These are phyloP conservation scores for Lecanicillium sp. DNA, from an alignment of 2,329 filamentous ascomycete species.

Conservation along the genomic window DNA sequence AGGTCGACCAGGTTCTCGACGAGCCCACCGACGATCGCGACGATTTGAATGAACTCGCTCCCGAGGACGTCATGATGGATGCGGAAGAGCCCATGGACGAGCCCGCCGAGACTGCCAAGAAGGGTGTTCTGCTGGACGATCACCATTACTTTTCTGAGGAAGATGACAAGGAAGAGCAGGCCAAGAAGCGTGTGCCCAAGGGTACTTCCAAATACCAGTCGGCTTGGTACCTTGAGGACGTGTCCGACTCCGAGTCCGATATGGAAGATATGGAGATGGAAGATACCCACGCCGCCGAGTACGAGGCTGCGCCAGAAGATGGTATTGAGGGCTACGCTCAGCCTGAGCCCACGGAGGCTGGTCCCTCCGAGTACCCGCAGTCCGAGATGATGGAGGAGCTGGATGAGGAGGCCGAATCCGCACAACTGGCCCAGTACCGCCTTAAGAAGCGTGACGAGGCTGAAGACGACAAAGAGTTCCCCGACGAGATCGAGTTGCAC, in stretches of 20 bases:
- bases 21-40: conserved; percentile 74
- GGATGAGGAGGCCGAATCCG: conserved; percentile 72
- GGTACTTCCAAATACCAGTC: conserved; percentile 93
- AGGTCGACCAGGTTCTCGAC: conserved; percentile 56
- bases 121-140: conserved; percentile 89
- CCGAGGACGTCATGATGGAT: conserved; percentile 75
- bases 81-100: conserved; percentile 47
- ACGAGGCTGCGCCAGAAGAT: conserved; percentile 68
- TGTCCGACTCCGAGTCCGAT: conserved; percentile 82
- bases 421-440: conserved; percentile 76
- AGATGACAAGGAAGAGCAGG: conserved; percentile 44
- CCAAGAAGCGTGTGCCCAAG: conserved; percentile 62
- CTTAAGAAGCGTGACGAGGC: conserved; percentile 71
- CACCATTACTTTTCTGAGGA: conserved; percentile 98
- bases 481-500: conserved; percentile 92
- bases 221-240: conserved; percentile 81
- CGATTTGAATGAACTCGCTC: conserved; percentile 74
- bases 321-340: conserved; percentile 66
- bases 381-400: conserved; percentile 87
- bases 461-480: conserved; percentile 89
- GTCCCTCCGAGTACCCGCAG: conserved; percentile 83
- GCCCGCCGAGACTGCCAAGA: conserved; percentile 47
- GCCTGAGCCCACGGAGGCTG: conserved; percentile 67
- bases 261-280: conserved; percentile 59
- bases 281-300: conserved; percentile 54